Evolutionary conservation across 352 stramenopile genomes (phyloP).

Genomic region (Globisporangium ultimum): DNA sequence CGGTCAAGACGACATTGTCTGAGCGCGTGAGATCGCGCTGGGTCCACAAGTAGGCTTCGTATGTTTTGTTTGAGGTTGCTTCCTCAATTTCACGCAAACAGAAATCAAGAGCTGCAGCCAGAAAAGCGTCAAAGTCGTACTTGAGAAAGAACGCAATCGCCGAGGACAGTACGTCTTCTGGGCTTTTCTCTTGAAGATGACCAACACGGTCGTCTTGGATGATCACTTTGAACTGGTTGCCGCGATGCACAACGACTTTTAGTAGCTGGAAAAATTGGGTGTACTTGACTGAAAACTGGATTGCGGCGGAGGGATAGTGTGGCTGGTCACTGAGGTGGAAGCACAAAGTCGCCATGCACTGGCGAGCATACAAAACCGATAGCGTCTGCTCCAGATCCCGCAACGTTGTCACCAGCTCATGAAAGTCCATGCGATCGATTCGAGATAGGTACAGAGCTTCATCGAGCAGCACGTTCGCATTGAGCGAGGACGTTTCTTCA

Average conservation of each 20-base stretch:
- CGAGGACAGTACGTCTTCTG: conserved; percentile 4
- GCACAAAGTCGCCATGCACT: conserved; percentile 5
- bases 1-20: conserved; percentile 41
- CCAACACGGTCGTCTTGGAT: background rate
- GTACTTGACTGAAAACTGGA: background rate
- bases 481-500: too few relatives aligned
- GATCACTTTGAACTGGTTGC: conserved; percentile 32
- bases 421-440: conserved; percentile 11
- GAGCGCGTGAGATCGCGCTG: conserved; percentile 51
- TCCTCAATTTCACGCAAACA: conserved; percentile 60
- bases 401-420: conserved; percentile 2
- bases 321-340: background rate
- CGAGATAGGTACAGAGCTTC: too few relatives aligned
- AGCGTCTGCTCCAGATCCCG: conserved; percentile 10
- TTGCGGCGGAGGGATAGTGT: background rate
- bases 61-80: conserved; percentile 40
- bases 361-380: conserved; percentile 7
- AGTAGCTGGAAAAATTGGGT: conserved; percentile 33
- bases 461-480: too few relatives aligned
- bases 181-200: conserved; percentile 7
- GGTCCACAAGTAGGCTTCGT: conserved; percentile 76
- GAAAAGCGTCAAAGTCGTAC: conserved; percentile 12
- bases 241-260: conserved; percentile 54
- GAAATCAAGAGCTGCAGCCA: conserved; percentile 36
- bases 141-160: background rate